Evolutionary conservation across 371 early-diverging fungal genomes (phyloP).

Genomic region (Circinella minor): DNA sequence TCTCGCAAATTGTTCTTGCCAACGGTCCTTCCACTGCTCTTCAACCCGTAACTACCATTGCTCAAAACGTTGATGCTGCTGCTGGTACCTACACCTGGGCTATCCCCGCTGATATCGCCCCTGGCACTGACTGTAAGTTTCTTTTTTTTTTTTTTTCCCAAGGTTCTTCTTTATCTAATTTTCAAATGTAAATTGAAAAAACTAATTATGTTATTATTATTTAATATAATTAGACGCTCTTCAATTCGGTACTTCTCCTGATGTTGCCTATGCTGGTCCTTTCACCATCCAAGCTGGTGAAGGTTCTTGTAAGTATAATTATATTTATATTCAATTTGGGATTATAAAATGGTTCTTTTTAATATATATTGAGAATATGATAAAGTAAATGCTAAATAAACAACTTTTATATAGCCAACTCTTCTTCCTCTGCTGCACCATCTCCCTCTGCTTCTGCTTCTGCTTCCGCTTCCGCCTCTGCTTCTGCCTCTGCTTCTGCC

Average conservation of each 20-base stretch:
- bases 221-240: constrained; percentile 34
- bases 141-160: neutral
- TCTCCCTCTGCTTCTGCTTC: neutral
- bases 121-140: constrained; percentile 51
- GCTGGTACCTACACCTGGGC: constrained; percentile 40
- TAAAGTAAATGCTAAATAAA: neutral
- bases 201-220: no score
- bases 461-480: neutral
- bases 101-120: constrained; percentile 33
- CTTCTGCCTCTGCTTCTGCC: constrained; percentile 14
- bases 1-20: constrained; percentile 45
- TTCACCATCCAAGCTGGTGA: constrained; percentile 46
- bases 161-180: neutral
- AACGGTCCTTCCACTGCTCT: constrained; percentile 29
- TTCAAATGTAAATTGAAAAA: neutral
- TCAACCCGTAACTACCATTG: constrained; percentile 25
- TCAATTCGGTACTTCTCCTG: constrained; percentile 34
- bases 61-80: constrained; percentile 36
- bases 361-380: neutral
- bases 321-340: no score
- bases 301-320: constrained; percentile 17
- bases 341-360: no score
- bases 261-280: constrained; percentile 36
- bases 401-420: constrained; percentile 8
- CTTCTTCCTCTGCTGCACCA: neutral